phyloP scores from a whole-genome alignment of 1,139 yeast species.

The Yamadazyma diddensiae region DNA sequence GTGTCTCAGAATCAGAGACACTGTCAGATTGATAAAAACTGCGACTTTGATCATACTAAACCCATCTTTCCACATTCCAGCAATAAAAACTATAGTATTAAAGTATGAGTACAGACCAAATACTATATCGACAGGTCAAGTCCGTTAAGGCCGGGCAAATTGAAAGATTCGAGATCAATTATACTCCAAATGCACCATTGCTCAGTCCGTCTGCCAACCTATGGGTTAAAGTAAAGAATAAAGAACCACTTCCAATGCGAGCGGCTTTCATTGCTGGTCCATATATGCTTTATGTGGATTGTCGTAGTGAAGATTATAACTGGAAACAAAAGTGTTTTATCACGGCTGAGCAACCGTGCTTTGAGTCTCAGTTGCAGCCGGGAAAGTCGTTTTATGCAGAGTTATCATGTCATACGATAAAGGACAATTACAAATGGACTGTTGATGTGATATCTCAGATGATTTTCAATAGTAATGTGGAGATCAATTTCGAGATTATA shows the following conservation, averaged over 20 bases:
- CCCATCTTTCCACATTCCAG: too few species aligned
- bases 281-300: slow-evolving; percentile 80
- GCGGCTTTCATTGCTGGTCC: slow-evolving; percentile 95
- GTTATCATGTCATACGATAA: slow-evolving; percentile 37
- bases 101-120: too few species aligned
- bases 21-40: too few species aligned
- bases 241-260: slow-evolving; percentile 69
- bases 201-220: slow-evolving; percentile 23
- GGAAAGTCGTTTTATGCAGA: slow-evolving; percentile 56
- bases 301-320: slow-evolving; percentile 62
- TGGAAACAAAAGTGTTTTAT: slow-evolving; percentile 51
- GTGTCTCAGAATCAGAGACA: too few species aligned
- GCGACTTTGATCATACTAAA: too few species aligned
- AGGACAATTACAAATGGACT: slow-evolving; percentile 61
- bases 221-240: slow-evolving; percentile 71
- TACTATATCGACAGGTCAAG: slow-evolving; percentile 32
- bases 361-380: slow-evolving; percentile 66
- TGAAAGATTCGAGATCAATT: slow-evolving; percentile 33
- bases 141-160: slow-evolving; percentile 39
- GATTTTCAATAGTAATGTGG: slow-evolving; percentile 68
- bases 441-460: slow-evolving; percentile 87
- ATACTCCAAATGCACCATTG: slow-evolving; percentile 18
- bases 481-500: slow-evolving; percentile 65
- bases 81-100: too few species aligned
- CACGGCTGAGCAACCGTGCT: slow-evolving; percentile 68